phyloP scores from a whole-genome alignment of 2,329 filamentous ascomycete genomes.

The Cadophora luteo-olivacea region DNA sequence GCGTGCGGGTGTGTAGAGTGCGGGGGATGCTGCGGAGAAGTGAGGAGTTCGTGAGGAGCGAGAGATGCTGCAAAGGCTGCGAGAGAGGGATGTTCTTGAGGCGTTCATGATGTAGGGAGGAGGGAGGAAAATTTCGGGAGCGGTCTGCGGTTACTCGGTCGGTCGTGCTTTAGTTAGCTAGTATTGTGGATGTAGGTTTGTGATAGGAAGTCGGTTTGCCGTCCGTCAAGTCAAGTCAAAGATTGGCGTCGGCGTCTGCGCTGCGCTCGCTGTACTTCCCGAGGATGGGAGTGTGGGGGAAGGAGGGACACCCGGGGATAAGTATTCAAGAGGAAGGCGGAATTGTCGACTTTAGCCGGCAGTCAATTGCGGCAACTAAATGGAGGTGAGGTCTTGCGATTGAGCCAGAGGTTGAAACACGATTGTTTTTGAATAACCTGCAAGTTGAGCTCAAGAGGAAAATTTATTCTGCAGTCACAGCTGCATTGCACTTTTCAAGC shows the following conservation, averaged over 20 bases:
- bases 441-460: background rate
- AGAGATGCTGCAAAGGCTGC: constrained; percentile 24
- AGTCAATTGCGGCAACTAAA: constrained; percentile 11
- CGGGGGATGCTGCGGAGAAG: background rate
- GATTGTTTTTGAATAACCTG: background rate
- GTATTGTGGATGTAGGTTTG: constrained; percentile 12
- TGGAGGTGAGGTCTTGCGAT: background rate
- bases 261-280: constrained; percentile 2
- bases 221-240: constrained; percentile 14
- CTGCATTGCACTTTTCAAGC: background rate
- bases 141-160: constrained; percentile 6
- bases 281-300: constrained; percentile 10
- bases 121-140: constrained; percentile 11
- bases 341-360: constrained; percentile 20
- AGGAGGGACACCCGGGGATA: constrained; percentile 12
- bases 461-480: constrained; percentile 6
- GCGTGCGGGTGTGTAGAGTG: constrained; percentile 25
- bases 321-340: constrained; percentile 8
- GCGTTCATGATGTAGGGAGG: constrained; percentile 30
- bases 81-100: constrained; percentile 25
- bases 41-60: background rate
- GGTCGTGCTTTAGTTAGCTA: constrained; percentile 14
- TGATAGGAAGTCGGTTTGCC: constrained; percentile 14
- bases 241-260: constrained; percentile 18
- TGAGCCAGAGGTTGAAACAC: background rate